Conservation (phyloP, 2,329 filamentous ascomycete genomes). For the Paramyrothecium sp. region DNA sequence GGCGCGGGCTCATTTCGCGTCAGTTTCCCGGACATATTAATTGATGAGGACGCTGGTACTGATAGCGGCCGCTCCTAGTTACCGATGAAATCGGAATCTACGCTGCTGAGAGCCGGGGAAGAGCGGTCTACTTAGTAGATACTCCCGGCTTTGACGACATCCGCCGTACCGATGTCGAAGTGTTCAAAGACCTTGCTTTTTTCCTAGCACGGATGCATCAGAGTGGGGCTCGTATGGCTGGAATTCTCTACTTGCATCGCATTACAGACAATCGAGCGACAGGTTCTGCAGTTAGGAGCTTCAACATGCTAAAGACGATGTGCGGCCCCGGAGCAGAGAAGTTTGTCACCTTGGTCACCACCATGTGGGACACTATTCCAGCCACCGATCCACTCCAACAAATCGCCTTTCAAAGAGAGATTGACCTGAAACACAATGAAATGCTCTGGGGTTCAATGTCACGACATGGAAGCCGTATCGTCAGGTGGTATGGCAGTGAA, state of each 20-base stretch:
- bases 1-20: background rate
- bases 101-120: background rate
- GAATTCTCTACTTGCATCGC: conserved; percentile 1
- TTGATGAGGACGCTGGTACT: background rate
- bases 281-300: background rate
- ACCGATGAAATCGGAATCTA: conserved; percentile 1
- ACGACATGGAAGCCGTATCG: too few species aligned
- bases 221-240: background rate
- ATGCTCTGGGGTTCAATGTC: too few species aligned
- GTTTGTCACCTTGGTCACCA: too few species aligned
- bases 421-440: too few species aligned
- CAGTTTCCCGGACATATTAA: background rate
- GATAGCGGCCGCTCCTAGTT: background rate
- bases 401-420: too few species aligned
- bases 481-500: too few species aligned
- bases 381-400: too few species aligned
- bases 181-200: background rate
- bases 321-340: too few species aligned
- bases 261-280: background rate
- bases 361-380: too few species aligned
- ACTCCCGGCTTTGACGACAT: conserved; percentile 4
- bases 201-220: background rate
- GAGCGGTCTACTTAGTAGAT: background rate
- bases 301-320: background rate
- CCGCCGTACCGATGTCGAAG: conserved; percentile 1